Conservation (phyloP, 306 rosid species). For the Cucumis sativus region Cucumber_9930_V3 NC_026657.2:19837001-19837500, state of each 20-base stretch:
- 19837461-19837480: constrained; percentile 39
- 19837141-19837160: too few relatives aligned
- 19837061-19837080: too few relatives aligned
- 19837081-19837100: too few relatives aligned
- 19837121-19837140: too few relatives aligned
- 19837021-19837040: too few relatives aligned
- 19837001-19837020: too few relatives aligned
- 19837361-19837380: background rate
- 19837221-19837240: background rate
- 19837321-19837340: background rate
- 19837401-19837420: background rate
- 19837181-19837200: constrained; percentile 29
- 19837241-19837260: background rate
- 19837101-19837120: too few relatives aligned
- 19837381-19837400: background rate
- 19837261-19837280: background rate
- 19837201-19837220: background rate
- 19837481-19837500: constrained; percentile 41
- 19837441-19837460: background rate
- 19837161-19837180: too few relatives aligned
- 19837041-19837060: too few relatives aligned
- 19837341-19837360: background rate
- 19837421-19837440: background rate
- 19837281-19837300: background rate
- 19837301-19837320: background rate